Evolutionary conservation across 148 eudicot species (phyloP).

Genomic region (Fagopyrum homotropicum): DNA sequence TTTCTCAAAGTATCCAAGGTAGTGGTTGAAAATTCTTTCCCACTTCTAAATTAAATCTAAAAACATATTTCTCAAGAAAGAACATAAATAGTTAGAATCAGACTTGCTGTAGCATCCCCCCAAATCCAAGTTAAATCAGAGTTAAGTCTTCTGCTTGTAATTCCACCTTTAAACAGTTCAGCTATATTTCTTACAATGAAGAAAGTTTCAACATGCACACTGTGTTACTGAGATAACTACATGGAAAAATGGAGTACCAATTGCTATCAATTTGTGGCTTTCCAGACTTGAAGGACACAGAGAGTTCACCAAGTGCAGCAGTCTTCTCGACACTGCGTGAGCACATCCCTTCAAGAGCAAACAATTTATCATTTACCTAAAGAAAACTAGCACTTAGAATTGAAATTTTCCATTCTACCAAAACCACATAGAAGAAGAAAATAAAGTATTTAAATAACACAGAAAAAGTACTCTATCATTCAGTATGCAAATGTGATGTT

Average conservation of each 20-base stretch:
- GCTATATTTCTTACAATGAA: background rate
- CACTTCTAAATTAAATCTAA: background rate
- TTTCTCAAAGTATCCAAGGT: background rate
- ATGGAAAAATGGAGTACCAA: conserved; percentile 50
- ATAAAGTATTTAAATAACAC: background rate
- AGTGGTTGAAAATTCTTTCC: background rate
- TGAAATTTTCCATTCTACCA: background rate
- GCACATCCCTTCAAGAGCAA: conserved; percentile 66
- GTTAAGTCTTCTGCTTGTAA: background rate
- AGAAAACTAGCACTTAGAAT: background rate
- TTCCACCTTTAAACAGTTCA: background rate
- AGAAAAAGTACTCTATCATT: background rate
- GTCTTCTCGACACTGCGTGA: conserved; percentile 68
- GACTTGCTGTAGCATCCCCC: background rate
- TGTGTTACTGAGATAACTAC: background rate
- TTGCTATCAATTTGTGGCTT: conserved; percentile 59
- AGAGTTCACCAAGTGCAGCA: conserved; percentile 57
- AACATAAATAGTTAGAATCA: background rate
- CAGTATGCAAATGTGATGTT: background rate
- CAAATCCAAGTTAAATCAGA: background rate
- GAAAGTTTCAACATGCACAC: background rate
- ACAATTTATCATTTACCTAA: background rate
- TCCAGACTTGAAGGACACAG: conserved; percentile 56
- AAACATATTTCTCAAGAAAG: background rate
- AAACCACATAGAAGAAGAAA: background rate